A percentile compares a stretch with the other conserved stretches of the same genome.
Evolutionary conservation across 164 flowering plant genomes (phyloP).

Genomic region (Piper longum): DNA sequence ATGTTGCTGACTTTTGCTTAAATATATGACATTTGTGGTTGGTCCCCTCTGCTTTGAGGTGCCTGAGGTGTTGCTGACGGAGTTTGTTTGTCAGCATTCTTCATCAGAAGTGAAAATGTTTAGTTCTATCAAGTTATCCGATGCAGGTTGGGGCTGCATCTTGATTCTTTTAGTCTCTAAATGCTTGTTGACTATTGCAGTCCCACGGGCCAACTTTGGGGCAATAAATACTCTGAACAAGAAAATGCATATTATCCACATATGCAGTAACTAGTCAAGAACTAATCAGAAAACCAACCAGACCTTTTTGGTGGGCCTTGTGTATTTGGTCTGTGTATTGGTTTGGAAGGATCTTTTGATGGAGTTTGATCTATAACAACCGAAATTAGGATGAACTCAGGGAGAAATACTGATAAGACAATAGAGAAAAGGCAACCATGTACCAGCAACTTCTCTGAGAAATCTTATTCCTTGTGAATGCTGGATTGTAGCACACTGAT

Average conservation of each 20-base stretch:
- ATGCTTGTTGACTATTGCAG: conserved; percentile 14
- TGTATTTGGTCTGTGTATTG: conserved; percentile 7
- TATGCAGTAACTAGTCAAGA: neutral
- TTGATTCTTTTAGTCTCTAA: conserved; percentile 32
- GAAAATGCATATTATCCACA: neutral
- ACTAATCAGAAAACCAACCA: neutral
- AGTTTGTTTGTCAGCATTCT: conserved; percentile 9
- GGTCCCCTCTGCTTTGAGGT: neutral
- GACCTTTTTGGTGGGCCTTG: conserved; percentile 36
- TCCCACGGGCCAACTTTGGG: conserved; percentile 14
- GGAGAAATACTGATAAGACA: neutral
- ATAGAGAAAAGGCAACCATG: neutral
- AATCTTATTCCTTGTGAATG: conserved; percentile 83
- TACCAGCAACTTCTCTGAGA: conserved; percentile 68
- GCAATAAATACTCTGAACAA: conserved; percentile 30
- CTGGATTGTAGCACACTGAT: conserved; percentile 51
- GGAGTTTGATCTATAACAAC: conserved; percentile 23
- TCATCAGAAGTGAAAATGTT: conserved; percentile 70
- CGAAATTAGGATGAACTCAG: neutral
- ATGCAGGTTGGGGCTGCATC: conserved; percentile 16
- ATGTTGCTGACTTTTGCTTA: neutral
- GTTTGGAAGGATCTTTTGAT: conserved; percentile 14
- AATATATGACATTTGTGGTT: neutral
- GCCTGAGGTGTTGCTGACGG: neutral
- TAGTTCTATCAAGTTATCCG: conserved; percentile 56